Base-by-base conservation (phyloP, 2,329 filamentous ascomycete genomes). In the Aspergillus fijiensis region DNA sequence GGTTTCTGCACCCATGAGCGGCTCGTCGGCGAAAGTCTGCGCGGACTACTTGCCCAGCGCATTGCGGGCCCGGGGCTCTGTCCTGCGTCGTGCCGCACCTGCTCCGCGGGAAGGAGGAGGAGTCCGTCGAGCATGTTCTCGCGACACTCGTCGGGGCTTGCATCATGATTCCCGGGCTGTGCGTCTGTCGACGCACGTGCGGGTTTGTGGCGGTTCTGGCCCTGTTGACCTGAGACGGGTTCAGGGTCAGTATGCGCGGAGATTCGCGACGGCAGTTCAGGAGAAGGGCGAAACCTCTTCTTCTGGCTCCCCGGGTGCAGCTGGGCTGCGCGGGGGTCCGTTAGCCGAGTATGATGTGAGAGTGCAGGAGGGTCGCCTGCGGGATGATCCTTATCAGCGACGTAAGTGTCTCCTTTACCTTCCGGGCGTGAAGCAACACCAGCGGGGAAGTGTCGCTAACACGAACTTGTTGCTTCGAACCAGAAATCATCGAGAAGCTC, bases 331-430 rank as follows among this genome's bases (percentile, higher is more conserved):
- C 27, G 70, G 72, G 63, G 93, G 93, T 0, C 95, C 95, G 2
- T 83, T 98, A 70, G 84, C 87, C 65, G 94, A 98, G 76, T 99
- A 99, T 76, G 89, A 97, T 74, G 82, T 84, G 61, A 86, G 94
- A 51, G 93, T 99, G 9, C 81, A 87, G 51, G 79, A 82, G 49
- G 91, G 92, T 11, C 81, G 85, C 52, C 75, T 99, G 65, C 85
- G 89, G 65, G 91, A 98, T 74, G 95, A 99, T 74, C 87, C 92
- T 65, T 91, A 97, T 77, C 95, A 99, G 76, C 83, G 95, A 83
- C 88, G 91, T 92, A 79, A 67, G 80, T 63, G 52, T 29, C 19
- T n/a, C 10, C 25, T 16, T 31, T 35, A 16, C 29, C 10, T 35
- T 9, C 16, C 7, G 16, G 35, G 39, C 3, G 16, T 10, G 52